phyloP scores from a whole-genome alignment of 768 basidiomycete species.

The Gloeopeniophorella convolvens region DNA sequence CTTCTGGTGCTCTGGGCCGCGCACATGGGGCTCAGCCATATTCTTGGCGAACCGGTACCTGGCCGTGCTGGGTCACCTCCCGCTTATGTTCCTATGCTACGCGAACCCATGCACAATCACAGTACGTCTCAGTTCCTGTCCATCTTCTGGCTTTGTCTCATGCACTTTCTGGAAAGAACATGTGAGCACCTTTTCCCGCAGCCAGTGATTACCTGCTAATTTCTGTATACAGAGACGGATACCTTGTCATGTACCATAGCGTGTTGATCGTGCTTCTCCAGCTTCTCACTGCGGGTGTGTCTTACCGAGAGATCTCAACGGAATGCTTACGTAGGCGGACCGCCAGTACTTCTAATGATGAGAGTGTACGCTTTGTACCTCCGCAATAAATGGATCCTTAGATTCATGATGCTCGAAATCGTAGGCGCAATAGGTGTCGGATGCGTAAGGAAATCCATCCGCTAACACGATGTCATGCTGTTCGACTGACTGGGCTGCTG shows the following conservation, averaged over 20 bases:
- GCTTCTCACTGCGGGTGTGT: not conserved
- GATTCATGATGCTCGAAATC: slow-evolving; percentile 6
- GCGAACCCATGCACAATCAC: not conserved
- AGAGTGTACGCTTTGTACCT: slow-evolving; percentile 25
- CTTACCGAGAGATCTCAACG: not conserved
- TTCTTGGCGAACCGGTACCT: slow-evolving; percentile 24
- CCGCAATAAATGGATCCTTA: slow-evolving; percentile 21
- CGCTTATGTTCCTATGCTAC: slow-evolving; percentile 13
- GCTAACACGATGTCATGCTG: no score
- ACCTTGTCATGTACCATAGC: not conserved
- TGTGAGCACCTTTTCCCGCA: not conserved
- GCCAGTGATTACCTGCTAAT: not conserved
- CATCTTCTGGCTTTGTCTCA: not conserved
- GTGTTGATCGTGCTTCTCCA: not conserved
- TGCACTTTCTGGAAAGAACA: not conserved
- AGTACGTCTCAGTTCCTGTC: not conserved
- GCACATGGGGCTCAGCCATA: slow-evolving; percentile 15
- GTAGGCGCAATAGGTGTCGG: not conserved
- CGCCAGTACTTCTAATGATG: slow-evolving; percentile 20
- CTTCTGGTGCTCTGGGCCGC: slow-evolving; percentile 32
- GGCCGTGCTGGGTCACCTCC: slow-evolving; percentile 21
- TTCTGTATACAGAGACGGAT: not conserved
- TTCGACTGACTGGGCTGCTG: no score
- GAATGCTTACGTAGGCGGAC: not conserved
- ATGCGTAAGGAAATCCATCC: no score